These are phyloP conservation scores for Lanmaoa pseudosensibilis DNA, from an alignment of 768 basidiomycete genomes.

Conservation along the genomic window DNA sequence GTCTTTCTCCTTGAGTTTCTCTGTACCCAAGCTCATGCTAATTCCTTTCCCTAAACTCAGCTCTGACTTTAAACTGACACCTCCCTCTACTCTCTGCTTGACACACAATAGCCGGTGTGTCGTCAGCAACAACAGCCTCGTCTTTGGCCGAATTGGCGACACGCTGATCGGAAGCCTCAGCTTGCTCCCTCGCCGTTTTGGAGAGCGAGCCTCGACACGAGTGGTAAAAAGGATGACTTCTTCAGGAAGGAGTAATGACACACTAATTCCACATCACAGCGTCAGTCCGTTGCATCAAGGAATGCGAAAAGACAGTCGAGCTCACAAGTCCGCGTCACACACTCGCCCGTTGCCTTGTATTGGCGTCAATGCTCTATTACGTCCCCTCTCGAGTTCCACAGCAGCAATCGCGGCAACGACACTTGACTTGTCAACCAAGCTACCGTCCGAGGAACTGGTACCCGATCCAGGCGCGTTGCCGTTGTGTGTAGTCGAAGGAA, in stretches of 20 bases:
- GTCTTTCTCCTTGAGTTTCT: slow-evolving; percentile 31
- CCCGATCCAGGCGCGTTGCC: slow-evolving; percentile 35
- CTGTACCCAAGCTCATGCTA: slow-evolving; percentile 4
- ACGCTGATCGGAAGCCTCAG: slow-evolving; percentile 53
- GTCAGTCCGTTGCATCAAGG: not conserved
- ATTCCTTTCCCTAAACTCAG: slow-evolving; percentile 37
- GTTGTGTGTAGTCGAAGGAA: not conserved
- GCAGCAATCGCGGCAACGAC: slow-evolving; percentile 36
- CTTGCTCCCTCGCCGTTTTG: slow-evolving; percentile 57
- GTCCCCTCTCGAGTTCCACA: slow-evolving; percentile 45
- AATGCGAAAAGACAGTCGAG: not conserved
- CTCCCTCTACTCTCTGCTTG: slow-evolving; percentile 42
- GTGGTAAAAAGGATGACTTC: slow-evolving; percentile 54
- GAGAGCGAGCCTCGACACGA: slow-evolving; percentile 51
- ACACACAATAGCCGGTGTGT: slow-evolving; percentile 56
- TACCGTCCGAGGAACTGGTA: slow-evolving; percentile 51
- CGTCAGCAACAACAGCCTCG: slow-evolving; percentile 57
- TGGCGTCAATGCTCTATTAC: slow-evolving; percentile 54
- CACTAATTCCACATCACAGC: slow-evolving; percentile 21
- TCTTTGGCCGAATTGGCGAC: slow-evolving; percentile 47
- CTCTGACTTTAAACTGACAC: slow-evolving; percentile 51
- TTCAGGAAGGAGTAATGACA: slow-evolving; percentile 40
- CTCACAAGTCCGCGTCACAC: slow-evolving; percentile 48
- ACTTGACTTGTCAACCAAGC: slow-evolving; percentile 38
- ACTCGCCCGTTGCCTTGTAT: slow-evolving; percentile 46